Evolutionary conservation across 306 rosid genomes (phyloP), one percentile per base, ranked within the genome.

Genomic region (Vicia faba): DNA sequence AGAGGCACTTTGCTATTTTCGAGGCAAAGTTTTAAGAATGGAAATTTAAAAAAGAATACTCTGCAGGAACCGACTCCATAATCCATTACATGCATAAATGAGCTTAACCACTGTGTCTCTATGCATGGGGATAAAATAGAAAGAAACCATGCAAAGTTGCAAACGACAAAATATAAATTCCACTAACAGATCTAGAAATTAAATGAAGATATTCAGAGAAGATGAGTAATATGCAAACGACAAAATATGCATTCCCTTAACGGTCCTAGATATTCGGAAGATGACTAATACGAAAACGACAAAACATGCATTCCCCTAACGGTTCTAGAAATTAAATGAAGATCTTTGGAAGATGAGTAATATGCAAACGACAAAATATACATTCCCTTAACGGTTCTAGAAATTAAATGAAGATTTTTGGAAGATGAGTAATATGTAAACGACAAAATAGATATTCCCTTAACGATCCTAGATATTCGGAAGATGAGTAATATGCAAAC

Each of bases 161-260:
- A 45, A 45, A n/a, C 54, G 11, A 15, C 5, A 46, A 46, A 46
- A 10, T 10, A 50, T 18, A 9, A 10, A 19, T 50, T 50, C 36
- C 61, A 9, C 60, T 5, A 54, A 54, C 16, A 48, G 40, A 25
- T 9, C 29, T 13, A 26, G 48, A 39, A 38, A 45, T 36, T 74
- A 44, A 25, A 25, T 20, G 59, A 25, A 56, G 51, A 12, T 15
- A 40, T 51, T 28, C 11, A 2, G 25, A 15, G 15, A 26, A n/a
- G 4, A 23, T 33, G 33, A 73, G 46, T 31, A 64, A 29, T 64
- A 15, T 35, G 28, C 50, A 48, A 75, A 75, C n/a, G 35, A 51
- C 38, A 33, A 33, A 33, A 33, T 33, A 33, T 33, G 7, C 38
- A 33, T 33, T 33, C 38, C 9, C 2, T 7, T 33, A 33, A 6